These are phyloP conservation scores for Anthostomella pinea DNA, from an alignment of 2,329 filamentous ascomycete genomes.

Conservation along the genomic window DNA sequence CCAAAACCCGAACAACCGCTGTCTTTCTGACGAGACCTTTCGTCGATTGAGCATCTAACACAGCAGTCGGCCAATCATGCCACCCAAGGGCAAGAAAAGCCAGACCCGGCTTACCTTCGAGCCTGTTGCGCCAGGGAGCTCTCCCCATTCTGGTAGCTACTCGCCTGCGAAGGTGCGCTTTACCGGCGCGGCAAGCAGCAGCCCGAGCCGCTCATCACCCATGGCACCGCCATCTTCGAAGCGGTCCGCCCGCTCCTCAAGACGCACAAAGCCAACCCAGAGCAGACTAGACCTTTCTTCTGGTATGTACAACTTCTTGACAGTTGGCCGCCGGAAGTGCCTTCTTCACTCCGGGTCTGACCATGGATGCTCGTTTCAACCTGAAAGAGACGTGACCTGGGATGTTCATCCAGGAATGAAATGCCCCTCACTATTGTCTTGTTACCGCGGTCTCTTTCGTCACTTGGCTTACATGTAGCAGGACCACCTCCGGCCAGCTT, in stretches of 20 bases:
- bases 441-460: not conserved
- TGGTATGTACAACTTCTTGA: too few species aligned
- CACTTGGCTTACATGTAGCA: slow-evolving; percentile 7
- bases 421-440: not conserved
- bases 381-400: too few species aligned
- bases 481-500: slow-evolving; percentile 22
- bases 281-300: slow-evolving; percentile 12
- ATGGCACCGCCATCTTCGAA: slow-evolving; percentile 3
- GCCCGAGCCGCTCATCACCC: slow-evolving; percentile 11
- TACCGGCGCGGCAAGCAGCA: slow-evolving; percentile 16
- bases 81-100: slow-evolving; percentile 19
- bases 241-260: slow-evolving; percentile 2
- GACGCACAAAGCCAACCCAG: slow-evolving; percentile 10
- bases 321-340: too few species aligned
- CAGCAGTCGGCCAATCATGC: too few species aligned
- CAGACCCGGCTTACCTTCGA: slow-evolving; percentile 34
- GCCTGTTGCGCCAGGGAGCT: slow-evolving; percentile 20
- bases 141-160: slow-evolving; percentile 17
- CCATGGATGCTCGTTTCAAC: too few species aligned
- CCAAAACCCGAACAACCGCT: too few species aligned
- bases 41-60: too few species aligned
- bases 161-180: slow-evolving; percentile 30
- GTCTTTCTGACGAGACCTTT: too few species aligned
- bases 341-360: too few species aligned
- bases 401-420: slow-evolving; percentile 1